Percentiles rank a stretch among this genome's conserved stretches.
phyloP scores from a whole-genome alignment of 1,284 basidiomycete species.

The Pseudozyma flocculosa region DNA sequence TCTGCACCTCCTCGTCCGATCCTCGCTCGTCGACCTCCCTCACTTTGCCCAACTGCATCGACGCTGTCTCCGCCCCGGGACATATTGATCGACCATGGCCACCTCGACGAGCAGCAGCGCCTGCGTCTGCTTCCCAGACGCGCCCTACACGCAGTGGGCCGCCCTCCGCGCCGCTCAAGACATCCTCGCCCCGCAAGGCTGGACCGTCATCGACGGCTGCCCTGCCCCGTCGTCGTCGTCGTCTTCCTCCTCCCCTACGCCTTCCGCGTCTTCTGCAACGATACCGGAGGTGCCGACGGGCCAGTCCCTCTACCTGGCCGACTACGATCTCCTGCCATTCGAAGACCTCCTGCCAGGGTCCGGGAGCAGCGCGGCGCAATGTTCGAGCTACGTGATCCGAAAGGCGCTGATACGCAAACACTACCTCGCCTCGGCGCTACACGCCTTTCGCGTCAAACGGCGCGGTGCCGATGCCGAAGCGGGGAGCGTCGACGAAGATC shows the following conservation, averaged over 20 bases:
- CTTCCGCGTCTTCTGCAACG: not conserved
- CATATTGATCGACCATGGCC: no score
- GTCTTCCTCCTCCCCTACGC: constrained; percentile 1
- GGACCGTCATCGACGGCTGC: constrained; percentile 24
- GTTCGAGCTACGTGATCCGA: constrained; percentile 84
- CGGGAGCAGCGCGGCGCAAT: constrained; percentile 62
- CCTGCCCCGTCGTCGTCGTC: not conserved
- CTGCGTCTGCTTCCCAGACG: constrained; percentile 48
- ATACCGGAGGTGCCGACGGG: constrained; percentile 6
- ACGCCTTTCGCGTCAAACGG: constrained; percentile 49
- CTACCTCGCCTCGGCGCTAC: constrained; percentile 77
- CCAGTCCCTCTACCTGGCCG: constrained; percentile 41
- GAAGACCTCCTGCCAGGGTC: constrained; percentile 31
- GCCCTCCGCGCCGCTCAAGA: constrained; percentile 30
- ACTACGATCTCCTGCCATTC: constrained; percentile 55
- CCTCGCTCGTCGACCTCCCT: no score
- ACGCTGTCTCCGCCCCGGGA: no score
- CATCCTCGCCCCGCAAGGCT: constrained; percentile 29
- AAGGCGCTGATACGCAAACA: constrained; percentile 95
- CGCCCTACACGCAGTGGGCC: constrained; percentile 48
- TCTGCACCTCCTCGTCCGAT: no score
- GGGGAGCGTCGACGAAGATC: constrained; percentile 3
- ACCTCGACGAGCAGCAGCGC: no score
- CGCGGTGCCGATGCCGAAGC: constrained; percentile 5
- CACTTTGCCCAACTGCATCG: no score